Conservation (phyloP, 257 asterid species). For the Gentiana macrophylla region DNA sequence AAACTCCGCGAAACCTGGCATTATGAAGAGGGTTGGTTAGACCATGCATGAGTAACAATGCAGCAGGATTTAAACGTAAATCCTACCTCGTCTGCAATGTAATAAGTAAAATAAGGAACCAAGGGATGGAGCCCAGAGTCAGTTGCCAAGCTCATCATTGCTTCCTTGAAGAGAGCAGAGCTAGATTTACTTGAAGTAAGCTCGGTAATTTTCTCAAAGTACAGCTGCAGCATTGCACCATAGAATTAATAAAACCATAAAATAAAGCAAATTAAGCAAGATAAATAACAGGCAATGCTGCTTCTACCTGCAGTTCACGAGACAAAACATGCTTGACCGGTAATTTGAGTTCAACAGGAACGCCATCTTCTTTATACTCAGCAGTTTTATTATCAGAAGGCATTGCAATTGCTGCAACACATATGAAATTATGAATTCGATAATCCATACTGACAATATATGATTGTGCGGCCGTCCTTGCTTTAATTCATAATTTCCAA, state of each 20-base stretch:
- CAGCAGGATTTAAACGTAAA: slow-evolving; percentile 6
- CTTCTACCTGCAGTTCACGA: slow-evolving; percentile 89
- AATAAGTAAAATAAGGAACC: slow-evolving; percentile 92
- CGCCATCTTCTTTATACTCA: slow-evolving; percentile 56
- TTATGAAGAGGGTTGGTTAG: slow-evolving; percentile 12
- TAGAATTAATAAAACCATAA: slow-evolving; percentile 8
- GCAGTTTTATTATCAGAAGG: slow-evolving; percentile 42
- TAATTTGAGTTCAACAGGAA: slow-evolving; percentile 69
- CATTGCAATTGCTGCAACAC: slow-evolving; percentile 38
- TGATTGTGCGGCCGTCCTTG: neutral
- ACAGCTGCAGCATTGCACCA: slow-evolving; percentile 56
- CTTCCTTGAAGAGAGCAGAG: slow-evolving; percentile 67
- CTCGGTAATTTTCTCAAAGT: slow-evolving; percentile 93
- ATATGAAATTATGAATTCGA: neutral
- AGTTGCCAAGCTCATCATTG: slow-evolving; percentile 85
- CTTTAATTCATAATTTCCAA: no score
- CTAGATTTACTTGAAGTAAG: slow-evolving; percentile 64
- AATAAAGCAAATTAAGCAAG: slow-evolving; percentile 11
- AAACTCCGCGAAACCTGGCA: slow-evolving; percentile 82
- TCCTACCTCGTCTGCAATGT: slow-evolving; percentile 85
- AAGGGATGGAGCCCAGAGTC: slow-evolving; percentile 97
- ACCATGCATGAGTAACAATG: slow-evolving; percentile 5
- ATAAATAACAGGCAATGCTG: slow-evolving; percentile 3
- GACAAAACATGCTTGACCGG: slow-evolving; percentile 94
- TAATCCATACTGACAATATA: neutral